phyloP scores from a whole-genome alignment of 1,284 basidiomycete genomes.

The Schizophyllum commune region DNA sequence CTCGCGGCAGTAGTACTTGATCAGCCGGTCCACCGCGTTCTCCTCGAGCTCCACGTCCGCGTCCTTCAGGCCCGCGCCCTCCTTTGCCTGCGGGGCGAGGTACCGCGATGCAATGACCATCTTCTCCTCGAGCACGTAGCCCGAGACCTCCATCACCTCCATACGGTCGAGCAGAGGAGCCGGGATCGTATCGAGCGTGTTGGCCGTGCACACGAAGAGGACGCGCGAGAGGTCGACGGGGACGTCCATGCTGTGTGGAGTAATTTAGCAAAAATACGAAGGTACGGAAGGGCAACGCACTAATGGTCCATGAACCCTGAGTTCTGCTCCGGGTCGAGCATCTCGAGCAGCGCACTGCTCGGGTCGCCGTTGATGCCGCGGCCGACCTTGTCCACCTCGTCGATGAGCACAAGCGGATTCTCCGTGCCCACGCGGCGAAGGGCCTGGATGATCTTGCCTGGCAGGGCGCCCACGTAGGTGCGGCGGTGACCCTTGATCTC shows the following conservation, averaged over 20 bases:
- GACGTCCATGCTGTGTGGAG: slow-evolving; percentile 75
- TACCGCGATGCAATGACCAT: slow-evolving; percentile 88
- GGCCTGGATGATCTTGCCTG: slow-evolving; percentile 91
- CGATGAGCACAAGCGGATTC: slow-evolving; percentile 94
- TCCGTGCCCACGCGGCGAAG: slow-evolving; percentile 95
- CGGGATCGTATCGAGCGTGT: slow-evolving; percentile 93
- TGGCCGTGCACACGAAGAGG: slow-evolving; percentile 97
- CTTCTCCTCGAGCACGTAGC: slow-evolving; percentile 98
- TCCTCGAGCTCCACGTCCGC: slow-evolving; percentile 76
- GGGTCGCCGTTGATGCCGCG: slow-evolving; percentile 95
- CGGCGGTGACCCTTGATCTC: slow-evolving; percentile 98
- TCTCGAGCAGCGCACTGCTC: slow-evolving; percentile 88
- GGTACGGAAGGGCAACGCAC: slow-evolving; percentile 34
- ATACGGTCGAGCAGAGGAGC: slow-evolving; percentile 94
- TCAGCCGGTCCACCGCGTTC: slow-evolving; percentile 82
- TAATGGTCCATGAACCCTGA: slow-evolving; percentile 95
- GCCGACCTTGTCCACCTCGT: slow-evolving; percentile 99
- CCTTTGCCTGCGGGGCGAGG: slow-evolving; percentile 91
- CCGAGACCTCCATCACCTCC: slow-evolving; percentile 96
- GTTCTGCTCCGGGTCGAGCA: slow-evolving; percentile 99
- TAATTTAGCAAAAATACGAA: not conserved
- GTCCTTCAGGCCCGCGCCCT: slow-evolving; percentile 79
- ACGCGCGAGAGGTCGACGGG: slow-evolving; percentile 95
- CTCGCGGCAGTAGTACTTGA: slow-evolving; percentile 96
- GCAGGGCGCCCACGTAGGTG: slow-evolving; percentile 94